Percentiles rank a stretch among this genome's conserved stretches.
Evolutionary conservation across 202 grass and related monocot genomes (phyloP).

Genomic region (Zoysia matrella): DNA sequence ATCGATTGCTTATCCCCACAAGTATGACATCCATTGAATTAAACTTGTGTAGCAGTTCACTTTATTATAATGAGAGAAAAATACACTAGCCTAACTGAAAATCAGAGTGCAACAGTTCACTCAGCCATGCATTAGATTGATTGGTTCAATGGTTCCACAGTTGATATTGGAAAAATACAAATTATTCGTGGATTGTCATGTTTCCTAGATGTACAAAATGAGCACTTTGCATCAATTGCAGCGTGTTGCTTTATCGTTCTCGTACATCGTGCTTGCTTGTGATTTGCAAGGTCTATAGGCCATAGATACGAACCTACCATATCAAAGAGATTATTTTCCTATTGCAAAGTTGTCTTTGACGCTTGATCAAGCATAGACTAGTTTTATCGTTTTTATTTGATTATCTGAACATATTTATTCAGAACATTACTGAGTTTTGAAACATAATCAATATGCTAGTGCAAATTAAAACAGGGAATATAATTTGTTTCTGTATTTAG

Average conservation of each 20-base stretch:
- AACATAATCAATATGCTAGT: neutral
- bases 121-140: neutral
- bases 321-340: conserved; percentile 1
- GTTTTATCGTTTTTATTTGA: neutral
- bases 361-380: neutral
- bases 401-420: conserved; percentile 7
- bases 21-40: conserved; percentile 9
- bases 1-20: conserved; percentile 1
- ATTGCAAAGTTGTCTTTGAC: neutral
- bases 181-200: neutral
- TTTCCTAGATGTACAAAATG: neutral
- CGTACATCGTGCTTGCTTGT: neutral
- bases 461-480: neutral
- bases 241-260: neutral
- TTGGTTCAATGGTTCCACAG: neutral
- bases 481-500: neutral
- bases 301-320: neutral
- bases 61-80: neutral
- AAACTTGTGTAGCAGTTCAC: neutral
- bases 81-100: neutral
- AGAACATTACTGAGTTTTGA: neutral
- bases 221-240: neutral
- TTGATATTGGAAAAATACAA: neutral
- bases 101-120: neutral
- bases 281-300: neutral